Conservation (phyloP, 805 yeast species). For the Tetrapisispora fleetii region DNA sequence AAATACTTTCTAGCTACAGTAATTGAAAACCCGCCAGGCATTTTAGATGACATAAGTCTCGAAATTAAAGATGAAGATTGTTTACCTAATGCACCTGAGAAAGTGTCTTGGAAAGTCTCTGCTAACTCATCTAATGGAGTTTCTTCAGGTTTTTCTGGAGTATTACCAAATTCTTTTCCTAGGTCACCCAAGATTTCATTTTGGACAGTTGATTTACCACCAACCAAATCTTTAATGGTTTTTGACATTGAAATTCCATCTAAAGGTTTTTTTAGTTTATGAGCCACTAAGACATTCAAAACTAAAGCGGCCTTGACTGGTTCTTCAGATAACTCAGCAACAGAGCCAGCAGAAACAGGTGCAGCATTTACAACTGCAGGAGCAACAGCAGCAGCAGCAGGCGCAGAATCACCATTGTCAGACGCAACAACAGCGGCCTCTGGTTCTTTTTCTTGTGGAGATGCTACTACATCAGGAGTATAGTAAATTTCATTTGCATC, state of each 20-base stretch:
- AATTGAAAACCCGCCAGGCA: slow-evolving; percentile 99
- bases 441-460: slow-evolving; percentile 25
- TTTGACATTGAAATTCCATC: slow-evolving; percentile 80
- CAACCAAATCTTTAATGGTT: slow-evolving; percentile 93
- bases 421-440: slow-evolving; percentile 20
- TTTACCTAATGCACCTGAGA: slow-evolving; percentile 84
- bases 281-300: slow-evolving; percentile 86
- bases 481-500: slow-evolving; percentile 95
- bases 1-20: slow-evolving; percentile 87
- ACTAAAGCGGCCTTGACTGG: slow-evolving; percentile 79
- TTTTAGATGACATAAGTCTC: slow-evolving; percentile 88
- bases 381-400: slow-evolving; percentile 47
- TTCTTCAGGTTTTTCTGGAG: slow-evolving; percentile 99
- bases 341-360: slow-evolving; percentile 71
- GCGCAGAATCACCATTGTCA: slow-evolving; percentile 39
- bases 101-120: slow-evolving; percentile 86
- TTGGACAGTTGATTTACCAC: slow-evolving; percentile 97
- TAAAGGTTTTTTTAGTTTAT: slow-evolving; percentile 84
- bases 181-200: slow-evolving; percentile 97
- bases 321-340: slow-evolving; percentile 74
- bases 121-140: slow-evolving; percentile 94
- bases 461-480: slow-evolving; percentile 62
- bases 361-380: slow-evolving; percentile 51
- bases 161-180: slow-evolving; percentile 95
- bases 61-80: slow-evolving; percentile 83